A percentile compares a stretch with the other conserved stretches of the same genome.
Conservation (phyloP, 2,329 filamentous ascomycete species). For the Arthrobotrys musiformis region DNA sequence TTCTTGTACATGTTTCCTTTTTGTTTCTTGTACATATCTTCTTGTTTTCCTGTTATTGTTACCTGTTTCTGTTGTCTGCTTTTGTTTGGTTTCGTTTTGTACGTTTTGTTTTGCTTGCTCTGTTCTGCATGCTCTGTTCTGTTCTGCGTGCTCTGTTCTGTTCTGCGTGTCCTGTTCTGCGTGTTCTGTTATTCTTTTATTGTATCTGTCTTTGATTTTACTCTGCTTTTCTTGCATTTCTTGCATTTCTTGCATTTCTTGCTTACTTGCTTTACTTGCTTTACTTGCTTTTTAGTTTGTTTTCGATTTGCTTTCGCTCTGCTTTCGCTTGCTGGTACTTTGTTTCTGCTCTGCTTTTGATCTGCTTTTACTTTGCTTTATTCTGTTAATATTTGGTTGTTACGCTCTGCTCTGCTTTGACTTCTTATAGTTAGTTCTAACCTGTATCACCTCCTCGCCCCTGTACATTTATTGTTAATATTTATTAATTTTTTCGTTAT, state of each 20-base stretch:
- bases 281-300: background rate
- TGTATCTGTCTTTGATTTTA: background rate
- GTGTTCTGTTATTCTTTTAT: too few species aligned
- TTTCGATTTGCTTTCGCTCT: too few species aligned
- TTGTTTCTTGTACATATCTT: background rate
- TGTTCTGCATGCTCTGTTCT: background rate
- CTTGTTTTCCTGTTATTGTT: background rate
- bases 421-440: too few species aligned
- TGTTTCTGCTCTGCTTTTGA: too few species aligned
- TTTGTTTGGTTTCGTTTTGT: background rate
- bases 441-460: background rate
- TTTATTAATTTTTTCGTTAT: background rate
- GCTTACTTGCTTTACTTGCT: background rate
- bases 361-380: too few species aligned
- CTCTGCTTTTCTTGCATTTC: background rate
- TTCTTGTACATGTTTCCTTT: background rate
- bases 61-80: background rate
- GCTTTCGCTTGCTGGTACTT: too few species aligned
- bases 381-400: too few species aligned
- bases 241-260: background rate
- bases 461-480: background rate
- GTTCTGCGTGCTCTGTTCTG: background rate
- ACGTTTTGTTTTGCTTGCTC: background rate
- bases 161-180: background rate
- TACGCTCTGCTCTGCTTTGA: too few species aligned